phyloP scores from a whole-genome alignment of 2,329 filamentous ascomycete genomes.

The Fusarium domesticum region DNA sequence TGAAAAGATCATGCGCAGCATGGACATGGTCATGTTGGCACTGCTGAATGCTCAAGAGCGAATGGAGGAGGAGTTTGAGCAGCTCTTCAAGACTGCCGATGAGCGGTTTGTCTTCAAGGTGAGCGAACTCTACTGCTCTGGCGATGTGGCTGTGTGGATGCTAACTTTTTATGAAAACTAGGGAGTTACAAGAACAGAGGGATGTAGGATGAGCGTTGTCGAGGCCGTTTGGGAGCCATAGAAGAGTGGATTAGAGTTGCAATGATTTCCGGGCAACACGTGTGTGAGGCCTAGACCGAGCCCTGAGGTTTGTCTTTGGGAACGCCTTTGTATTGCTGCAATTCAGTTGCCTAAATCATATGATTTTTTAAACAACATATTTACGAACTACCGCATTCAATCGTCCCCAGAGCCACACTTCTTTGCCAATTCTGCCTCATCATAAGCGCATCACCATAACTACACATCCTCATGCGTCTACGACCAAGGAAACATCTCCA shows the following conservation, averaged over 20 bases:
- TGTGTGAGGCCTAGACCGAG: no score
- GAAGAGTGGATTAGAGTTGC: slow-evolving; percentile 1
- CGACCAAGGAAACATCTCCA: no score
- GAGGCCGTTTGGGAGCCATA: slow-evolving; percentile 46
- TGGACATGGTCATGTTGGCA: slow-evolving; percentile 53
- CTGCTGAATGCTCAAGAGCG: slow-evolving; percentile 52
- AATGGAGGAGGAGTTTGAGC: slow-evolving; percentile 43
- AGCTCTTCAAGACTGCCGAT: slow-evolving; percentile 43
- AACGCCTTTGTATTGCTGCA: no score
- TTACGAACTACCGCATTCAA: no score
- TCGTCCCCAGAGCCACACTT: no score
- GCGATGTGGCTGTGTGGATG: background rate
- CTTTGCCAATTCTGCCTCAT: no score
- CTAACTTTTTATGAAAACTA: slow-evolving; percentile 16
- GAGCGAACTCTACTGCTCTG: background rate
- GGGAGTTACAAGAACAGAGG: slow-evolving; percentile 41
- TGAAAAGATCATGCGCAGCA: slow-evolving; percentile 46
- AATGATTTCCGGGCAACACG: no score
- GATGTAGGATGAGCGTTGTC: slow-evolving; percentile 47
- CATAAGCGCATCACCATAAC: no score
- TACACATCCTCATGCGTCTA: no score
- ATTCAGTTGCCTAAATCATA: no score
- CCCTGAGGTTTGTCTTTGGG: no score
- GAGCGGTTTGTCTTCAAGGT: slow-evolving; percentile 44
- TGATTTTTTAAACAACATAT: no score